Evolutionary conservation across 495 filamentous ascomycete species (phyloP), one percentile per base, ranked within the genome.

Genomic region (Penicillium paxilli): DNA sequence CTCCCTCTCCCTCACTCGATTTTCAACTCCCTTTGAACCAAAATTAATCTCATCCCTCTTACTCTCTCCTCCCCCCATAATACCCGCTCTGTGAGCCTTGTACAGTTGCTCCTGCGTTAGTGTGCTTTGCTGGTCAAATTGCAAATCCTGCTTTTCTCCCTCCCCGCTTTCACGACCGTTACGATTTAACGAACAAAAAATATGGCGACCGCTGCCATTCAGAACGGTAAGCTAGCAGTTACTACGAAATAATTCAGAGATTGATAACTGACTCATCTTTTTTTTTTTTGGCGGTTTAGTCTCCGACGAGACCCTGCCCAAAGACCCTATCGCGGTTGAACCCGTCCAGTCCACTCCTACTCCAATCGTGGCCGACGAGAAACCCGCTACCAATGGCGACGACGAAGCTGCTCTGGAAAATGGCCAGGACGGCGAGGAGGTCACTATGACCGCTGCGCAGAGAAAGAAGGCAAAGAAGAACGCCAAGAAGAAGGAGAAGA

Each of bases 71-170:
- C 26, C 47, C 16, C 17, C n/a, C 40, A 41, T 17, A 12, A 30
- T 45, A 22, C 30, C 30, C 46, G 61, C 53, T 63, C 57, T 62
- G 55, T 32, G 59, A 62, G 59, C 59, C 53, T 23, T 57, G 52
- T 64, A 55, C 57, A 64, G 60, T 59, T 44, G 57, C 45, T 57
- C 59, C 50, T 53, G 55, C 56, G 55, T 60, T 55, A 54, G 42
- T 54, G 41, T 60, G 38, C 54, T 60, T 58, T 60, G 61, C 61
- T 60, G 61, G 61, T 55, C 61, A 64, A 64, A 54, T 64, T 60
- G 61, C 61, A 47, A 59, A 57, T 54, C 41, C 22, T 37, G 47
- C 47, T 54, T 28, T 41, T 33, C 51, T 42, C 21, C 52, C 49
- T 23, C 54, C 38, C 46, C 52, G 30, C 54, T 49, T 53, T 65